These are phyloP conservation scores for Camelina sativa DNA, from an alignment of 345 rosid species.

Conservation along the genomic window DNA sequence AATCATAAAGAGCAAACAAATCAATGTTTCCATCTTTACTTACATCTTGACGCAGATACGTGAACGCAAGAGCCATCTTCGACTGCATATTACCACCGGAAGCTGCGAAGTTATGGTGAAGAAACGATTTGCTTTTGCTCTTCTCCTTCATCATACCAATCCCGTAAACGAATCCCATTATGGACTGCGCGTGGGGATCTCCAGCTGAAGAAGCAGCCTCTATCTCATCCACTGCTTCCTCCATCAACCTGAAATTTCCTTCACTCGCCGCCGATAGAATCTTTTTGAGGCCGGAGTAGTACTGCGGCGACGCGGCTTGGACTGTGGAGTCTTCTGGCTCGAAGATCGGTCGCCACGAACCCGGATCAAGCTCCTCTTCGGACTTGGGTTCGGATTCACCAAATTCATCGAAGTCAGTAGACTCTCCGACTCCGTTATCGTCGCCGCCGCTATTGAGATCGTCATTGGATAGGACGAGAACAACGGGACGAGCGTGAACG, in stretches of 20 bases:
- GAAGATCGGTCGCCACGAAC: slow-evolving; percentile 90
- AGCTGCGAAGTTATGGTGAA: slow-evolving; percentile 79
- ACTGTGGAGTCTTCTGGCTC: slow-evolving; percentile 62
- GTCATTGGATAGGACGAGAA: slow-evolving; percentile 78
- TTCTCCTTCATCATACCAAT: slow-evolving; percentile 73
- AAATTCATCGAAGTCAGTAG: slow-evolving; percentile 75
- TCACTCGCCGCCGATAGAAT: slow-evolving; percentile 57
- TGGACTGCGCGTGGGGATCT: slow-evolving; percentile 78
- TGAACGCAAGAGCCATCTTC: slow-evolving; percentile 89
- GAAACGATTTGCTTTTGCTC: slow-evolving; percentile 71
- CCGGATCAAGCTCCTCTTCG: slow-evolving; percentile 86
- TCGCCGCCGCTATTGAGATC: slow-evolving; percentile 78
- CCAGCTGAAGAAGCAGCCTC: slow-evolving; percentile 63
- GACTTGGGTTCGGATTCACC: slow-evolving; percentile 70
- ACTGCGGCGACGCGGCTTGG: slow-evolving; percentile 46
- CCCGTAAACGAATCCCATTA: slow-evolving; percentile 71
- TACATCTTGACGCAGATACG: slow-evolving; percentile 88
- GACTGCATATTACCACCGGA: slow-evolving; percentile 87
- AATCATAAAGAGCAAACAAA: not conserved
- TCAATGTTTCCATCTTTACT: slow-evolving; percentile 36
- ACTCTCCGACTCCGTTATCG: slow-evolving; percentile 46
- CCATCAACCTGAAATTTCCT: slow-evolving; percentile 68
- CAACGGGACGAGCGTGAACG: slow-evolving; percentile 68
- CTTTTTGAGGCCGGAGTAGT: slow-evolving; percentile 62
- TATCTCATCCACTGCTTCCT: slow-evolving; percentile 71